Base-by-base conservation (phyloP, 495 filamentous ascomycete genomes). In the Pseudomonodictys pantanalensis region DNA sequence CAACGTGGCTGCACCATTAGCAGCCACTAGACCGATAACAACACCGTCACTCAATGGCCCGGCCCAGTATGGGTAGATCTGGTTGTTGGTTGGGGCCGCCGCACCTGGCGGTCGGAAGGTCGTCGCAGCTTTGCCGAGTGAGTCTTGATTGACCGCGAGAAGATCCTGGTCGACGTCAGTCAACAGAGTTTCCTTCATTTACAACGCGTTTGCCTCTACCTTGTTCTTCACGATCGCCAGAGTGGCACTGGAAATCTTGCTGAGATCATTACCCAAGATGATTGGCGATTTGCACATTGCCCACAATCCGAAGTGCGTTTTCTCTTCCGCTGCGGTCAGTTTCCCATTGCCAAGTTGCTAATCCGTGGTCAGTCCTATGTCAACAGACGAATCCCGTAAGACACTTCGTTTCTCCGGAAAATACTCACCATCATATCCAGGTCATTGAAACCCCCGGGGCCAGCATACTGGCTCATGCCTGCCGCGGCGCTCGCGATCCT, bases 291-390 rank as follows among this genome's bases (percentile, higher is more conserved):
- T 84, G 52, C 78, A 64, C 25, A 82, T 79, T 42, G 78, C 79
- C 81, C 81, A 85, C 42, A 85, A 65, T 1, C 76, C 75, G 56
- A 85, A 83, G 66, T 84, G 82, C 0, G 78, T 76, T 35, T 76
- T 72, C 22, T 65, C 48, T 51, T 68, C 44, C 3, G 24, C 33
- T 17, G 3, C 26, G 11, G 17, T 61, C 9, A 60, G 32, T 11
- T 29, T 32, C 5, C 56, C 49, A 22, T 63, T 60, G 20, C 60
- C 48, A 18, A 67, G 33, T 24, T 80, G 76, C 49, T n/a, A n/a
- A n/a, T n/a, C n/a, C n/a, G n/a, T n/a, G n/a, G n/a, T n/a, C 58
- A 81, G 9, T 9, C 33, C n/a, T 18, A 25, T 69, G 11, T 28
- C 23, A 0, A 62, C 65, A 50, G 72, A 78, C 0, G 75, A 73